Percentiles rank a stretch among this genome's conserved stretches.
Conservation (phyloP, 176 grass and related monocot genomes). For the Cenchrus americanus region DNA sequence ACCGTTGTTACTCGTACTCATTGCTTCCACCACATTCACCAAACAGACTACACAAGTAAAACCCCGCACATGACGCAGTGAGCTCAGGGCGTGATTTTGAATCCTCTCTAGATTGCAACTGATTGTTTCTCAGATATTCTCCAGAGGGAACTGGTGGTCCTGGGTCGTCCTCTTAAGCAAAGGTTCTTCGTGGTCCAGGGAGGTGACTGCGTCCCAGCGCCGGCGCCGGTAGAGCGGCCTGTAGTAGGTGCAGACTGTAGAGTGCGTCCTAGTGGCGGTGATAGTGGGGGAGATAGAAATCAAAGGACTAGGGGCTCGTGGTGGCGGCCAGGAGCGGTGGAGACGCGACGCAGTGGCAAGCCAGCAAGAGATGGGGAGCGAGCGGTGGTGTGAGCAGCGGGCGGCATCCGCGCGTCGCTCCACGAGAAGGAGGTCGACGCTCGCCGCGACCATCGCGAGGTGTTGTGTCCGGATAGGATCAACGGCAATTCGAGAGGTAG, state of each 20-base stretch:
- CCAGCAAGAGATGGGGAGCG: constrained; percentile 19
- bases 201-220: constrained; percentile 20
- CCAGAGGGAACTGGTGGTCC: constrained; percentile 34
- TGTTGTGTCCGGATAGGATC: too few relatives aligned
- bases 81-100: too few relatives aligned
- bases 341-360: constrained; percentile 31
- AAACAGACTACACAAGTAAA: too few relatives aligned
- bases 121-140: constrained; percentile 48
- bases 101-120: too few relatives aligned
- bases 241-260: background rate
- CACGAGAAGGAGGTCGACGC: too few relatives aligned
- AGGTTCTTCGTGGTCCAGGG: constrained; percentile 54
- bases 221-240: background rate
- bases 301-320: background rate
- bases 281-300: background rate
- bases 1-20: too few relatives aligned
- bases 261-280: background rate
- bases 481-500: too few relatives aligned
- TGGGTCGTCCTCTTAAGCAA: constrained; percentile 12
- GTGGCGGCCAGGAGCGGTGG: background rate
- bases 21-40: too few relatives aligned
- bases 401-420: too few relatives aligned
- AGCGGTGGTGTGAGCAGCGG: constrained; percentile 40
- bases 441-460: too few relatives aligned
- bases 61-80: too few relatives aligned